Percentiles rank a stretch among this genome's conserved stretches.
These are phyloP conservation scores for Millerago galiae DNA, from an alignment of 805 yeast species.

Conservation along the genomic window DNA sequence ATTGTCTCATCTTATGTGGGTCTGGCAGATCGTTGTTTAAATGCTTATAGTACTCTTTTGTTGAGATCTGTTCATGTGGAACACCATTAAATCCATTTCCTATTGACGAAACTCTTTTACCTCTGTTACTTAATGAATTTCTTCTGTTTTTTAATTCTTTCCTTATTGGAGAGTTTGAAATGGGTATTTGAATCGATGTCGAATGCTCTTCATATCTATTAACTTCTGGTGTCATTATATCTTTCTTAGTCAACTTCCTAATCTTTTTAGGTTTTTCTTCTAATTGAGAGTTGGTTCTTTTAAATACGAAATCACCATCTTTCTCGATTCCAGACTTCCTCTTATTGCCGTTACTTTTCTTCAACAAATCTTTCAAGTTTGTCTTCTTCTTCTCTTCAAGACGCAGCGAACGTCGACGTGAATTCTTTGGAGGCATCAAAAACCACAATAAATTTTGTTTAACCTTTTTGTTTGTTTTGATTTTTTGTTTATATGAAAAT, in stretches of 20 bases:
- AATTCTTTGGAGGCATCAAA: not conserved
- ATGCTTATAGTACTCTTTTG: constrained; percentile 52
- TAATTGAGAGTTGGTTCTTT: constrained; percentile 13
- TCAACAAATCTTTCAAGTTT: constrained; percentile 20
- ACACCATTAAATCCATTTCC: constrained; percentile 66
- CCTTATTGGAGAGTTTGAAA: constrained; percentile 33
- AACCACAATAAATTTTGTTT: not conserved
- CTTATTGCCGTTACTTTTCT: constrained; percentile 10
- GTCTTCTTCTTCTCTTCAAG: constrained; percentile 12
- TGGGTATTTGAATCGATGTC: constrained; percentile 25
- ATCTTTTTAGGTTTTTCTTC: constrained; percentile 1
- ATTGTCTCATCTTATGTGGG: constrained; percentile 66
- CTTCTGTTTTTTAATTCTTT: constrained; percentile 36
- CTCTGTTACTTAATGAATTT: constrained; percentile 51
- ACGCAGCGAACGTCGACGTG: constrained; percentile 13
- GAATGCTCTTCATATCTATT: constrained; percentile 19
- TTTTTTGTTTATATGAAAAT: not conserved
- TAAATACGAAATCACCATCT: constrained; percentile 21
- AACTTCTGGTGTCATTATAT: constrained; percentile 17
- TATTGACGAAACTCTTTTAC: constrained; percentile 66
- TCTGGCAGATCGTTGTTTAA: constrained; percentile 58
- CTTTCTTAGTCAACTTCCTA: constrained; percentile 13
- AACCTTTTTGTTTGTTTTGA: not conserved
- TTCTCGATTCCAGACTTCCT: constrained; percentile 8
- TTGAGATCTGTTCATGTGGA: constrained; percentile 58